Evolutionary conservation across 805 yeast species (phyloP), one percentile per base, ranked within the genome.

Genomic region (Starmera dryadoides): DNA sequence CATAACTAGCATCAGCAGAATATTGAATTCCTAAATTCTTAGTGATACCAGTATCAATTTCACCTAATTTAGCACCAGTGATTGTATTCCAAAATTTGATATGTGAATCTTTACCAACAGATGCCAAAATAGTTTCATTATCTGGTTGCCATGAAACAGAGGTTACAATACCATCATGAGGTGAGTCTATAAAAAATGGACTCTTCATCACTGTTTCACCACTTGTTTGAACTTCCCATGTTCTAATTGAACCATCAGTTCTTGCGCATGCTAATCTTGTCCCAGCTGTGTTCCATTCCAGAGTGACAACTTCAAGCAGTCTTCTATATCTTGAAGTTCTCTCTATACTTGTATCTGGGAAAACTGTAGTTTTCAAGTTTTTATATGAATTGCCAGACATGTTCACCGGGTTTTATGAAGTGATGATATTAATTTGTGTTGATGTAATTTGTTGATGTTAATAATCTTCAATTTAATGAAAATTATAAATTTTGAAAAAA

Each of bases 61-160:
- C 57, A 37, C 51, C 50, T 22, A 61, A 55, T 14, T 59, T 39
- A 14, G 48, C 47, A 8, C 73, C 74, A 26, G 51, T 53, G 19
- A 53, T 48, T 18, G 49, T 49, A 31, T 69, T 71, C 80, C 81
- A 72, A 22, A 73, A 43, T 45, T 70, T 69, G 29, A 77, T 57
- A 33, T 43, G 48, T 11, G 62, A 61, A 47, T 75, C 82, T 22
- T 63, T 48, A 6, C 77, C 77, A 28, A 71, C 77, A 6, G 73
- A 62, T 3, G 72, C 78, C 38, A 77, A 60, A 11, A 61, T 47
- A 32, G 62, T 61, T 22, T 75, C 73, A 22, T 62, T 52, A 16
- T 51, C 50, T 1, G 82, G 80, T 35, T 69, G 60, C 80, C 80
- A 77, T 2, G 67, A 47, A 8, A 77, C 42, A 18, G 63, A 44